These are phyloP conservation scores for Daldinia vernicosa DNA, from an alignment of 495 filamentous ascomycete species.

Conservation along the genomic window DNA sequence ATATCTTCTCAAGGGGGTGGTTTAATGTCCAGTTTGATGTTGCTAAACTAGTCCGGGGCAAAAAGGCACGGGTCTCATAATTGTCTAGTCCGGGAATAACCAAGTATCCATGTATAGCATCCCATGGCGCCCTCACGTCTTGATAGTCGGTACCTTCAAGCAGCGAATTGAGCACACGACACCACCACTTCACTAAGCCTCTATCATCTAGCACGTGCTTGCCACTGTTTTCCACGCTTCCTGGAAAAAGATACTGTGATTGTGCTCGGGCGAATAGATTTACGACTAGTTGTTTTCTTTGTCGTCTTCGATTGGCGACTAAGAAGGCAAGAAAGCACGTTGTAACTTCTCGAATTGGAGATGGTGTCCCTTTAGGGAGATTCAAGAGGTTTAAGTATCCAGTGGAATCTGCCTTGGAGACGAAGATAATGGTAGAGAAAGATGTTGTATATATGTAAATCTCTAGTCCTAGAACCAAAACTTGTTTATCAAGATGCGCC, in stretches of 20 bases:
- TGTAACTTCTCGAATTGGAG: constrained; percentile 75
- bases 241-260: constrained; percentile 93
- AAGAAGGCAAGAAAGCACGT: constrained; percentile 80
- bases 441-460: constrained; percentile 77
- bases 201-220: constrained; percentile 97
- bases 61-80: constrained; percentile 74
- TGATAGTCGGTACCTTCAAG: constrained; percentile 55
- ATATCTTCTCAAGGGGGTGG: constrained; percentile 66
- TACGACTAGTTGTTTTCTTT: constrained; percentile 77
- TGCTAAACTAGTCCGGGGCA: constrained; percentile 55
- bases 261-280: constrained; percentile 94
- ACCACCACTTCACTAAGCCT: constrained; percentile 95
- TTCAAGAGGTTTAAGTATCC: constrained; percentile 78
- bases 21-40: constrained; percentile 61
- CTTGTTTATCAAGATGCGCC: constrained; percentile 19
- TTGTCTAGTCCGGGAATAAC: constrained; percentile 86
- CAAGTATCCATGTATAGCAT: constrained; percentile 73
- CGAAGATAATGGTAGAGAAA: constrained; percentile 85
- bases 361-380: constrained; percentile 68
- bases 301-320: constrained; percentile 68
- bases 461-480: constrained; percentile 63
- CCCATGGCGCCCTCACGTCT: constrained; percentile 43
- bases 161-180: constrained; percentile 81
- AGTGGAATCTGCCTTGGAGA: constrained; percentile 97
- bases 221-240: constrained; percentile 80